These are phyloP conservation scores for Cydonia oblonga DNA, from an alignment of 331 rosid species.

Conservation along the genomic window DNA sequence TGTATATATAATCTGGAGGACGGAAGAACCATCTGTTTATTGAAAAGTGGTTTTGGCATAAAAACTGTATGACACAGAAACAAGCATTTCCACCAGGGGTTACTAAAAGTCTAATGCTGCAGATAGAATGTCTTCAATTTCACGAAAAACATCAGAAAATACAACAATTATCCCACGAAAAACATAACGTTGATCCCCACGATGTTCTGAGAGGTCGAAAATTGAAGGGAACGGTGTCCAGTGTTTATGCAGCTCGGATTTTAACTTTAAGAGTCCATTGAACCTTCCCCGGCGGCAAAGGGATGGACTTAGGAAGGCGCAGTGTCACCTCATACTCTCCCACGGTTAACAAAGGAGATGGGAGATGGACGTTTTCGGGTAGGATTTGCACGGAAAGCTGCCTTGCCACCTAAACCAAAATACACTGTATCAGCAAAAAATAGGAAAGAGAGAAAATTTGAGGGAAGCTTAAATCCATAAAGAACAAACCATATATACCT, in stretches of 20 bases:
- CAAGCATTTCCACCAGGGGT: background rate
- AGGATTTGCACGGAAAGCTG: slow-evolving; percentile 51
- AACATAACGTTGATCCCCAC: background rate
- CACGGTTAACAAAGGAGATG: slow-evolving; percentile 36
- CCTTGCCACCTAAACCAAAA: slow-evolving; percentile 57
- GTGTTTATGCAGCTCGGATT: slow-evolving; percentile 42
- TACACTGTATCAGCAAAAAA: background rate
- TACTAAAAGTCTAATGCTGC: too few relatives aligned
- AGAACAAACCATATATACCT: slow-evolving; percentile 22
- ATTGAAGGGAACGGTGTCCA: background rate
- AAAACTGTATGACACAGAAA: background rate
- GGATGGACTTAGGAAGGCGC: slow-evolving; percentile 65
- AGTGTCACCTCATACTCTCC: slow-evolving; percentile 79
- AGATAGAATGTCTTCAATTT: background rate
- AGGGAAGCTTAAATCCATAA: background rate
- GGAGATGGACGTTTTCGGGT: slow-evolving; percentile 40
- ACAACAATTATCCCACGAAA: background rate
- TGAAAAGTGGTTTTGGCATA: background rate
- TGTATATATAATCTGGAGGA: too few relatives aligned
- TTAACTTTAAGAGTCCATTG: slow-evolving; percentile 63
- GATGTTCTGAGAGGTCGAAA: background rate
- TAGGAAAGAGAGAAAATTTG: background rate
- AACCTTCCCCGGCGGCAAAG: slow-evolving; percentile 68
- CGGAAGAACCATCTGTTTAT: background rate
- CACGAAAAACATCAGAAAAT: background rate